These are phyloP conservation scores for Neospermospora avenae DNA, from an alignment of 2,329 filamentous ascomycete genomes.

Conservation along the genomic window DNA sequence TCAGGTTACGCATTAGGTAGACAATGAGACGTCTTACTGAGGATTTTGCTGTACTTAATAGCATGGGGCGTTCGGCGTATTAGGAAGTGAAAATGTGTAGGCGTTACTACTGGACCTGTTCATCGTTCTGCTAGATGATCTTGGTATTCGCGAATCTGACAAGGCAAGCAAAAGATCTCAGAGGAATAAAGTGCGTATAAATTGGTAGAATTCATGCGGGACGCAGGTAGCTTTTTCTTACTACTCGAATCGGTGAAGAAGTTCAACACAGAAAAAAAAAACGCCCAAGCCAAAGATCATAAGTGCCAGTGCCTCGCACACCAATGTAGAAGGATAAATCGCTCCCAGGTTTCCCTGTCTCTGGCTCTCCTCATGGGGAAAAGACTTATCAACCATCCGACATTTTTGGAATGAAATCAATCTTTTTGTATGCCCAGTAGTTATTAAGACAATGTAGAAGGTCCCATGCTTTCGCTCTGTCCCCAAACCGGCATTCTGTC, in stretches of 20 bases:
- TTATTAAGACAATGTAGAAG: constrained; percentile 32
- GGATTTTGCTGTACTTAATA: background rate
- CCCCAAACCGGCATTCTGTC: background rate
- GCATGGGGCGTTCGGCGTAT: background rate
- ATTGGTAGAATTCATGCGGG: no score
- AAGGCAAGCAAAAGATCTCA: background rate
- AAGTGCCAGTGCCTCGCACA: constrained; percentile 1
- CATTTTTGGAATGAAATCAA: constrained; percentile 5
- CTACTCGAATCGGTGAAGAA: background rate
- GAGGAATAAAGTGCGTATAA: background rate
- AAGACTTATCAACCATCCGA: background rate
- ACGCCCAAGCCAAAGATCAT: constrained; percentile 1
- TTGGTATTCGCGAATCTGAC: background rate
- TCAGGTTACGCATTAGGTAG: constrained; percentile 16
- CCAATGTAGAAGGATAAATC: background rate
- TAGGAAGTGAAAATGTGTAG: constrained; percentile 6
- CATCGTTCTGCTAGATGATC: background rate
- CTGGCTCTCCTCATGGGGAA: background rate
- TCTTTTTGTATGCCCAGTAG: constrained; percentile 8
- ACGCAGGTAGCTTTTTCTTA: background rate
- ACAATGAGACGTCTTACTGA: constrained; percentile 3
- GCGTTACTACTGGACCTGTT: background rate
- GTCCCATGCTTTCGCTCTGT: background rate
- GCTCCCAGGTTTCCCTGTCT: background rate
- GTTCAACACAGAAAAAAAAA: background rate